phyloP scores from a whole-genome alignment of 108 stramenopile species.

The Chaetoceros muelleri region DNA sequence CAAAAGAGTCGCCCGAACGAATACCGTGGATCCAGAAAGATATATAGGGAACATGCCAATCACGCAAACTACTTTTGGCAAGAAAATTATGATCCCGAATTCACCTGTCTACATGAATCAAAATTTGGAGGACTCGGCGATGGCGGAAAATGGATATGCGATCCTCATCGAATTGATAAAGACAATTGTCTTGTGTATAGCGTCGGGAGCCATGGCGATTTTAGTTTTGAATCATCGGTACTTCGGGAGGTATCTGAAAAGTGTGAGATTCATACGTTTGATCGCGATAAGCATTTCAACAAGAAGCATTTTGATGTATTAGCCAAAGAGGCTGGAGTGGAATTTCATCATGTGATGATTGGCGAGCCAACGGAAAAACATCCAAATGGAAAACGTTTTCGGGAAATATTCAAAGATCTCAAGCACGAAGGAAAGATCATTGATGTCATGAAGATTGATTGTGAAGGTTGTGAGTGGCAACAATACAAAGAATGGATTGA shows the following conservation, averaged over 20 bases:
- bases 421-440: slow-evolving; percentile 40
- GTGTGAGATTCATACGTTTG: slow-evolving; percentile 64
- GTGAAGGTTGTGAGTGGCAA: slow-evolving; percentile 47
- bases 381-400: slow-evolving; percentile 17
- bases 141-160: slow-evolving; percentile 10
- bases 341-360: slow-evolving; percentile 9
- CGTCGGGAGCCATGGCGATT: slow-evolving; percentile 33
- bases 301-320: slow-evolving; percentile 31
- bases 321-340: slow-evolving; percentile 20
- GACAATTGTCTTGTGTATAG: slow-evolving; percentile 36
- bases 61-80: no score
- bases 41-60: no score
- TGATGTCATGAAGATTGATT: slow-evolving; percentile 54
- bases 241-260: background rate
- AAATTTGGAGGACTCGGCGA: slow-evolving; percentile 38
- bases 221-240: slow-evolving; percentile 19
- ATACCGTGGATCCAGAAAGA: no score
- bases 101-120: slow-evolving; percentile 36
- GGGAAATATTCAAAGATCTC: slow-evolving; percentile 29
- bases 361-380: slow-evolving; percentile 1
- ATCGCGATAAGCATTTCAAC: slow-evolving; percentile 15
- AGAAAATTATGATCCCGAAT: slow-evolving; percentile 46
- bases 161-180: background rate
- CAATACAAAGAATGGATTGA: slow-evolving; percentile 18
- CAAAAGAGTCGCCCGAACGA: no score